These are phyloP conservation scores for Tilletiopsis washingtonensis DNA, from an alignment of 1,284 basidiomycete genomes.

Conservation along the genomic window DNA sequence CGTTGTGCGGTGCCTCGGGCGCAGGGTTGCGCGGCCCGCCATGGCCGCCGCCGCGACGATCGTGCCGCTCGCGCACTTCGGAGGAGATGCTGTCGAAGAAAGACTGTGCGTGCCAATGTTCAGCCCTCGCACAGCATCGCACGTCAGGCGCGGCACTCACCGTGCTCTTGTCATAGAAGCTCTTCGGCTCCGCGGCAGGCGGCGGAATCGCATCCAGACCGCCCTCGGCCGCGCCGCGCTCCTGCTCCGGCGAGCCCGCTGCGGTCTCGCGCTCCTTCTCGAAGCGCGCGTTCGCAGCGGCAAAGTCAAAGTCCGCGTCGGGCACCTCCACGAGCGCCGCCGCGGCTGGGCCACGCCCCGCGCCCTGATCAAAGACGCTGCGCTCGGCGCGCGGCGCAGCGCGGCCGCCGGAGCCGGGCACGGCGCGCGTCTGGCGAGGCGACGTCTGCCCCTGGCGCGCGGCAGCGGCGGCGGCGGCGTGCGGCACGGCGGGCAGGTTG, in stretches of 20 bases:
- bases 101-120: too few species aligned
- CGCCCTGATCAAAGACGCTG: constrained; percentile 8
- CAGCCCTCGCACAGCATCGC: too few species aligned
- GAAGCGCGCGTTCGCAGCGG: constrained; percentile 43
- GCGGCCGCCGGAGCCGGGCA: constrained; percentile 10
- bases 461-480: constrained; percentile 26
- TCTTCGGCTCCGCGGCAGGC: constrained; percentile 10
- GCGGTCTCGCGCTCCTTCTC: constrained; percentile 18
- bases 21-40: too few species aligned
- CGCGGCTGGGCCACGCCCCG: too few species aligned
- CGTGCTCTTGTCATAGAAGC: constrained; percentile 42
- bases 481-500: constrained; percentile 26
- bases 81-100: constrained; percentile 46
- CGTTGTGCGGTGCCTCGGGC: constrained; percentile 3
- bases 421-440: too few species aligned
- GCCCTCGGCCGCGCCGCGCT: constrained; percentile 1
- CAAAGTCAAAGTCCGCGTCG: constrained; percentile 42
- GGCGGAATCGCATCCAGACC: constrained; percentile 37
- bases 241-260: background rate
- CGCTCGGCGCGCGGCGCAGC: too few species aligned
- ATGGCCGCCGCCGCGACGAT: constrained; percentile 15
- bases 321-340: constrained; percentile 19
- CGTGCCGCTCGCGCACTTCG: constrained; percentile 41
- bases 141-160: too few species aligned
- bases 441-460: too few species aligned